Base-by-base conservation (phyloP, 2,329 filamentous ascomycete species). In the Paraphaeosphaeria minitans region DNA sequence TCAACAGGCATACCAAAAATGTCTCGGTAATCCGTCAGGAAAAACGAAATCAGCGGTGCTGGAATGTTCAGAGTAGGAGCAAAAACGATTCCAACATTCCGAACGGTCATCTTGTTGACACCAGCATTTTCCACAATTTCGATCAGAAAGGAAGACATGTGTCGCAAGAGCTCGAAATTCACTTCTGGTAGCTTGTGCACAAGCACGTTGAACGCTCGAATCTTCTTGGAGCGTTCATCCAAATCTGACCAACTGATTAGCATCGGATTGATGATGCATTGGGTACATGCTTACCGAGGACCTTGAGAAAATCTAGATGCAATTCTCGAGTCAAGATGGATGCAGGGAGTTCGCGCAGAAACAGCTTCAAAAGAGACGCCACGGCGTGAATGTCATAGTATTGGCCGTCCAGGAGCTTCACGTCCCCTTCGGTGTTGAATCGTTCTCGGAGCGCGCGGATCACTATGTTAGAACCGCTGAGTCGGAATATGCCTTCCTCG, bases 371-470 rank as follows among this genome's bases (percentile, higher is more conserved):
- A 49, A 99, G 82, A 35, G 93, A 97, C 8, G 95, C 95, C 12
- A 99, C 90, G 0, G 95, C 95, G 75, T 99, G 94, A 27, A 99
- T 93, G 75, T 99, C 95, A 73, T 97, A 92, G 74, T 94, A 96
- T 58, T 91, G 88, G 51, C 90, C 89, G 59, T 94, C 93, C 27
- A 97, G 77, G 53, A 99, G 83, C 73, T 97, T 92, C 64, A 99
- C 85, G 72, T 99, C 95, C 47, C 93, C 90, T 80, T 99, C 93
- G 4, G 79, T 87, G 76, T 99, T 97, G 81, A 99, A 99, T 2
- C 93, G 89, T 74, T 98, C 94, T 61, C 91, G 90, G 45, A 99
- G 84, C 57, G 87, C 87, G 77, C 94, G 96, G 78, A 99, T 96
- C 51, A 97, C 89, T 55, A 96, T 86, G 72, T 97, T 98, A 0